Conservation (phyloP, 2,329 filamentous ascomycete species). For the Rosellinia necatrix region DNA sequence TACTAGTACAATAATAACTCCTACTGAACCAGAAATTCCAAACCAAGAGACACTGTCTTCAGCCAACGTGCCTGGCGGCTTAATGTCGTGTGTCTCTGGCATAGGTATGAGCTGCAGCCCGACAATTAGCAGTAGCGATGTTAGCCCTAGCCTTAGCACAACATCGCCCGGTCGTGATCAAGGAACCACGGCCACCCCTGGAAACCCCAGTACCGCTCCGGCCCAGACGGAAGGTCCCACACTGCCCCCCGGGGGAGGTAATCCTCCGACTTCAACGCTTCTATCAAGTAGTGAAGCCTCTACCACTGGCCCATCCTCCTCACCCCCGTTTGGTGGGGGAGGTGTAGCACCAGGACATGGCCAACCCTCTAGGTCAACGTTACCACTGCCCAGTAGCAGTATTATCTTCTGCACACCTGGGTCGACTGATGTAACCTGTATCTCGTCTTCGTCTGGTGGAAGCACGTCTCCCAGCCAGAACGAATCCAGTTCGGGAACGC, state of each 20-base stretch:
- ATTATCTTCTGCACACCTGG: slow-evolving; percentile 20
- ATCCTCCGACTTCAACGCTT: slow-evolving; percentile 2
- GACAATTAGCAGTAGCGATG: slow-evolving; percentile 2
- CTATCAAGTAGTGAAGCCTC: slow-evolving; percentile 14
- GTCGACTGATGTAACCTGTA: slow-evolving; percentile 28
- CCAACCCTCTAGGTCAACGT: slow-evolving; percentile 19
- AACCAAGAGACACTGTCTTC: slow-evolving; percentile 8
- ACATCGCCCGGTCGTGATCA: slow-evolving; percentile 21
- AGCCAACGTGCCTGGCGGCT: slow-evolving; percentile 9
- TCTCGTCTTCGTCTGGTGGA: slow-evolving; percentile 14
- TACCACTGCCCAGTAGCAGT: not conserved
- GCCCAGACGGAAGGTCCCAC: slow-evolving; percentile 10
- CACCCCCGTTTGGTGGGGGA: slow-evolving; percentile 19
- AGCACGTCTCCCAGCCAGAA: slow-evolving; percentile 15
- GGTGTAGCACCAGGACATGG: slow-evolving; percentile 23
- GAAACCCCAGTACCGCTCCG: slow-evolving; percentile 4
- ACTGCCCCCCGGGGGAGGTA: slow-evolving; percentile 3
- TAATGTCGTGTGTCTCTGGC: slow-evolving; percentile 20
- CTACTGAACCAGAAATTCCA: slow-evolving; percentile 2
- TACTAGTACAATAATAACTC: not conserved
- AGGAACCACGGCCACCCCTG: slow-evolving; percentile 14
- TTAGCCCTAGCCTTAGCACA: slow-evolving; percentile 11
- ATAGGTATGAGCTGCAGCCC: slow-evolving; percentile 15
- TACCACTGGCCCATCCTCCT: slow-evolving; percentile 16
- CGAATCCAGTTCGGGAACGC: slow-evolving; percentile 14